Percentiles rank a stretch among this genome's conserved stretches.
phyloP scores from a whole-genome alignment of 495 filamentous ascomycete genomes.

The Paragyromitra xinjiangensis region DNA sequence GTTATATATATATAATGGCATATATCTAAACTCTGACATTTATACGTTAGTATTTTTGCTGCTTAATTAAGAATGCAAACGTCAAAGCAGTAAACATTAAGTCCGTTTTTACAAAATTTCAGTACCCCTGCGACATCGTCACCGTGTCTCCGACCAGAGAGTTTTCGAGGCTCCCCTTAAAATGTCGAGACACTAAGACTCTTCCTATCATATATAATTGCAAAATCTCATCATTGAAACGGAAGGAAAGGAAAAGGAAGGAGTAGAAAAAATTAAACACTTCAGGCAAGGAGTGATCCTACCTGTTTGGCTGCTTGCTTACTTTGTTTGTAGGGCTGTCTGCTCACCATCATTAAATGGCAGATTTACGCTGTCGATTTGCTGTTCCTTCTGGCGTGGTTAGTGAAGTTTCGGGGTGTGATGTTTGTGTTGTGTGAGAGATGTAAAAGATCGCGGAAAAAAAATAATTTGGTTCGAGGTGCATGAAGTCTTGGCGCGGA shows the following conservation, averaged over 20 bases:
- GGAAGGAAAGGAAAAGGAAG: slow-evolving; percentile 11
- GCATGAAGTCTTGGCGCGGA: slow-evolving; percentile 26
- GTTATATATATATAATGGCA: neutral
- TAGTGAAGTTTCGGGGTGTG: neutral
- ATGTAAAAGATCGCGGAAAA: neutral
- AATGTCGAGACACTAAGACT: slow-evolving; percentile 53
- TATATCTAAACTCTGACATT: slow-evolving; percentile 1
- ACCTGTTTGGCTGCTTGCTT: slow-evolving; percentile 15
- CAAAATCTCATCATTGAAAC: slow-evolving; percentile 54
- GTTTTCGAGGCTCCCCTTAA: slow-evolving; percentile 50
- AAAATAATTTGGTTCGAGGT: slow-evolving; percentile 18
- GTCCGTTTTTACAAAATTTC: slow-evolving; percentile 26
- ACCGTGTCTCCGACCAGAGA: slow-evolving; percentile 50
- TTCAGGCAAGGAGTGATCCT: slow-evolving; percentile 1
- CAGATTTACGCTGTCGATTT: neutral
- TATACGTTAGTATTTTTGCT: slow-evolving; percentile 26
- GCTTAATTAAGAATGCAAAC: neutral
- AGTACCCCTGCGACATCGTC: slow-evolving; percentile 55
- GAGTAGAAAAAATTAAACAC: slow-evolving; percentile 11
- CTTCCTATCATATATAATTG: slow-evolving; percentile 55
- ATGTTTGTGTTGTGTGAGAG: neutral
- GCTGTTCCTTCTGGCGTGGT: slow-evolving; percentile 1
- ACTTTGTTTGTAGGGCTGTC: neutral
- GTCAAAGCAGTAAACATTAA: neutral
- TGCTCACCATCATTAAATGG: neutral